These are phyloP conservation scores for Dendryphion nanum DNA, from an alignment of 2,329 filamentous ascomycete species.

Conservation along the genomic window DNA sequence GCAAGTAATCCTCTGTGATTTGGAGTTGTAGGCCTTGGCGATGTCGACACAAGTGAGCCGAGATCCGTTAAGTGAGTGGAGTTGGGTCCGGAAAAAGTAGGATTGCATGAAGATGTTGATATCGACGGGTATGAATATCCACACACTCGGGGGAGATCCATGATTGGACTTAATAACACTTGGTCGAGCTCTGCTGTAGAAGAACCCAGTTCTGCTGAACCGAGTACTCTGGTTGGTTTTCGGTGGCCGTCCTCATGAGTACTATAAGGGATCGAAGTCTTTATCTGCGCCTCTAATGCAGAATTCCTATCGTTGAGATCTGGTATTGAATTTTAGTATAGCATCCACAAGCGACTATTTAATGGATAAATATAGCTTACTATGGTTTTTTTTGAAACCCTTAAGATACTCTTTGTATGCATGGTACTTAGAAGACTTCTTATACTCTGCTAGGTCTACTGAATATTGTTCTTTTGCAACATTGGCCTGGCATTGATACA, in stretches of 20 bases:
- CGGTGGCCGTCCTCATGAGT: slow-evolving; percentile 31
- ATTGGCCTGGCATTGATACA: slow-evolving; percentile 70
- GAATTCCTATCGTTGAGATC: slow-evolving; percentile 45
- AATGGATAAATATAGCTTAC: slow-evolving; percentile 25
- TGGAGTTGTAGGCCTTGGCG: slow-evolving; percentile 27
- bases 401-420: slow-evolving; percentile 70
- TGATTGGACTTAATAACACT: slow-evolving; percentile 29
- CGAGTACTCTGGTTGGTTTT: slow-evolving; percentile 24
- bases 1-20: slow-evolving; percentile 25
- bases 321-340: slow-evolving; percentile 9
- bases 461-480: slow-evolving; percentile 77
- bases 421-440: slow-evolving; percentile 69
- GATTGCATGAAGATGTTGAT: slow-evolving; percentile 32
- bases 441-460: slow-evolving; percentile 70
- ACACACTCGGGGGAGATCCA: slow-evolving; percentile 20
- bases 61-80: slow-evolving; percentile 32
- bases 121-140: slow-evolving; percentile 28
- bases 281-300: slow-evolving; percentile 41
- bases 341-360: neutral
- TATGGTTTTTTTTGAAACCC: slow-evolving; percentile 75
- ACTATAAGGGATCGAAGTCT: slow-evolving; percentile 27
- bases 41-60: slow-evolving; percentile 35
- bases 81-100: slow-evolving; percentile 29
- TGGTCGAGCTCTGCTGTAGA: slow-evolving; percentile 15
- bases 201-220: slow-evolving; percentile 21